phyloP scores from a whole-genome alignment of 2,329 filamentous ascomycete species.

The Pseudogymnoascus sp. region DNA sequence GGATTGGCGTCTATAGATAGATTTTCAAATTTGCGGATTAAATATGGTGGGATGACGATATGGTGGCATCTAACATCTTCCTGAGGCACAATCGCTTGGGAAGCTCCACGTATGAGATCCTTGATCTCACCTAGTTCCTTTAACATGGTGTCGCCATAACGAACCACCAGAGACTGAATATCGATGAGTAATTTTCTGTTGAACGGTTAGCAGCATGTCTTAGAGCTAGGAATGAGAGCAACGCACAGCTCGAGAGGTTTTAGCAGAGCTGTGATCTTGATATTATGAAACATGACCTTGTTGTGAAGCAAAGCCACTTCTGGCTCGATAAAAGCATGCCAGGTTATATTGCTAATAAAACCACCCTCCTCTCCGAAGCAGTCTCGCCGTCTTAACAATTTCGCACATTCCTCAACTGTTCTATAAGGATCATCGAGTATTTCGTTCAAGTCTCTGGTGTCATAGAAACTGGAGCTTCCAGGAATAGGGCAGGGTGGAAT shows the following conservation, averaged over 20 bases:
- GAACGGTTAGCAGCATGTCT: neutral
- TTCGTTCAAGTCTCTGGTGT: neutral
- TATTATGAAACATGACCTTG: constrained; percentile 14
- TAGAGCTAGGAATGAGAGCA: neutral
- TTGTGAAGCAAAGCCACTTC: constrained; percentile 13
- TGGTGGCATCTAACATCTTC: constrained; percentile 5
- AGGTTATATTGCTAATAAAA: constrained; percentile 15
- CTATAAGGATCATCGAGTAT: neutral
- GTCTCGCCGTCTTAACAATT: constrained; percentile 10
- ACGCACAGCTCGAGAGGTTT: constrained; percentile 14
- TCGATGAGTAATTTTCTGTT: neutral
- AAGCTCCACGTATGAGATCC: neutral
- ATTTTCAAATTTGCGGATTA: constrained; percentile 8
- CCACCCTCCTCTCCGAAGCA: constrained; percentile 13
- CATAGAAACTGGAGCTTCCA: neutral
- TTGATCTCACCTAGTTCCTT: neutral
- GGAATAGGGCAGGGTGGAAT: neutral
- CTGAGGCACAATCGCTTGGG: neutral
- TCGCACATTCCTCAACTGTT: neutral
- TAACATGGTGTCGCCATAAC: neutral
- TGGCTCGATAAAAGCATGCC: constrained; percentile 14
- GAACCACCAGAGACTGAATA: neutral
- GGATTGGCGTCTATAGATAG: constrained; percentile 2
- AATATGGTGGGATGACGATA: constrained; percentile 7
- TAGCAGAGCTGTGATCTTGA: constrained; percentile 14